These are phyloP conservation scores for Saccharomycopsis malanga DNA, from an alignment of 805 yeast species.

Conservation along the genomic window DNA sequence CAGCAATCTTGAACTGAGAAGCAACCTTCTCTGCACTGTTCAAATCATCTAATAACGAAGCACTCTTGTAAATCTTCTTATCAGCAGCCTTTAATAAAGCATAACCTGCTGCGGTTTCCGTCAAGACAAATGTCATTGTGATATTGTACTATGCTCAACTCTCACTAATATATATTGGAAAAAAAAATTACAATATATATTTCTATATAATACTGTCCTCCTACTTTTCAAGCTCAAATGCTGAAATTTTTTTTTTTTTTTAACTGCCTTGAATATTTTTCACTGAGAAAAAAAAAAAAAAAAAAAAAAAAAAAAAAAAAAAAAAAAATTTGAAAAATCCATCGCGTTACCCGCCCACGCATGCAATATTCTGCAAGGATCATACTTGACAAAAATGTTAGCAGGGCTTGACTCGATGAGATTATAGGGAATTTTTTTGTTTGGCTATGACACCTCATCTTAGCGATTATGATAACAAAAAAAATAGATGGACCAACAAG, in stretches of 20 bases:
- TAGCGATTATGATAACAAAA: too few species aligned
- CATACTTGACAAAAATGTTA: too few species aligned
- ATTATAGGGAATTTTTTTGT: too few species aligned
- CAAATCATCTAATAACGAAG: conserved; percentile 66
- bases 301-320: too few species aligned
- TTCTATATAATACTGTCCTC: not conserved
- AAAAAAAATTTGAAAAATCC: too few species aligned
- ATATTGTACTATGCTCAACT: too few species aligned
- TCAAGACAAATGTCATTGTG: conserved; percentile 79
- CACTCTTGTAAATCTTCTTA: conserved; percentile 89
- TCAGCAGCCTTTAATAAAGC: conserved; percentile 96
- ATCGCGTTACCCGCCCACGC: not conserved
- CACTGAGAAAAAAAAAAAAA: too few species aligned
- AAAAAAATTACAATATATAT: not conserved
- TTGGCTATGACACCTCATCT: too few species aligned
- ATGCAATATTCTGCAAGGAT: too few species aligned
- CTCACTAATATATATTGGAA: not conserved
- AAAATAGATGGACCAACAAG: too few species aligned
- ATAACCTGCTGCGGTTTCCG: conserved; percentile 98
- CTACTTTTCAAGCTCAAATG: not conserved
- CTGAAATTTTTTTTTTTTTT: not conserved
- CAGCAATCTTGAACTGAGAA: conserved; percentile 86
- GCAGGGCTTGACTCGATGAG: too few species aligned
- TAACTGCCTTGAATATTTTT: not conserved
- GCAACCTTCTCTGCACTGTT: conserved; percentile 79